Base-by-base conservation (phyloP, 2,329 filamentous ascomycete genomes). In the Diplodia seriata region DNA sequence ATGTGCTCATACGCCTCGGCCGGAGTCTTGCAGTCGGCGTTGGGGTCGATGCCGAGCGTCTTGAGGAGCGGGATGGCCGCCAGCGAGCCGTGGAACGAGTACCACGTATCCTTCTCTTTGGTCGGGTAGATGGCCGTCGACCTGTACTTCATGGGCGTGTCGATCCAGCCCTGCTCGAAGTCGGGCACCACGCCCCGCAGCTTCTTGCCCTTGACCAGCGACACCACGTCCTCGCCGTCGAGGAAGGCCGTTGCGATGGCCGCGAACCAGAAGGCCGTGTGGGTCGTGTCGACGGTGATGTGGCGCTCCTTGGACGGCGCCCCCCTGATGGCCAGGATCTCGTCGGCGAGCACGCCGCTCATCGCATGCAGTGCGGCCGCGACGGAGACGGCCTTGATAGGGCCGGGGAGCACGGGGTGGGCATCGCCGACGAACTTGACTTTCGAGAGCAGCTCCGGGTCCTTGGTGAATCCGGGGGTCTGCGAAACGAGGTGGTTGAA, bases 31-130 rank as follows among this genome's bases (percentile, higher is more conserved):
- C 74, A 70, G 57, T 70, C 73, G 4, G 62, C 71, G 62, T 74
- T 70, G 0, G 78, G 74, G 63, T 83, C 74, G 61, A 86, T 78
- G 4, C 82, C 83, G 53, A 85, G 81, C n/a, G 81, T 79, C 31
- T 76, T 71, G 1, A 86, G 77, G 0, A 82, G 81, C 1, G 79
- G 77, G 2, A 74, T 72, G 0, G 83, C 80, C 43, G 84, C 73
- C 54, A 86, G 76, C 0, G 81, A 85, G 5, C 84, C 84, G 65
- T 86, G 83, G 0, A 86, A 76, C 12, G 82, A 83, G 71, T 84
- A 86, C 81, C 82, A 85, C 0, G 81, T 78, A 0, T 77, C 76
- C 0, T 77, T 73, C 40, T 82, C 74, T n/a, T 77, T 80, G 0
- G 84, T 86, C 8, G 80, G 81, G 69, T 85, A 86, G 54, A 67